phyloP scores from a whole-genome alignment of 1,284 basidiomycete genomes.

The Entoloma clypeatum region DNA sequence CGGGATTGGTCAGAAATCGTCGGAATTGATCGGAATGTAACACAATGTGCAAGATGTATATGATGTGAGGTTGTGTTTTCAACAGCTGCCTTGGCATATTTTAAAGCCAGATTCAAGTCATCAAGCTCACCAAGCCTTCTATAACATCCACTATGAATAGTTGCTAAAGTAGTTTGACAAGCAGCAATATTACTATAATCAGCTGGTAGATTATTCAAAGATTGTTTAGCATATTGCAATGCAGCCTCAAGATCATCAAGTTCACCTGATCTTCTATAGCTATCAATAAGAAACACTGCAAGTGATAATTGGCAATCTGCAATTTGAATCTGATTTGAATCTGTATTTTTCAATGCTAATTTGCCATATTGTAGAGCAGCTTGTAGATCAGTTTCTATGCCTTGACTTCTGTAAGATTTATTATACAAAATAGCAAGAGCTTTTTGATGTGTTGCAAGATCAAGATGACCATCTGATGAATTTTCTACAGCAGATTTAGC shows the following conservation, averaged over 20 bases:
- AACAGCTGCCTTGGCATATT: background rate
- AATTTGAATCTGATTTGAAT: slow-evolving; percentile 1
- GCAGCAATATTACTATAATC: background rate
- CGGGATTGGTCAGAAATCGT: no score
- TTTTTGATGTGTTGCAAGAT: slow-evolving; percentile 1
- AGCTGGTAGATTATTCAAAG: background rate
- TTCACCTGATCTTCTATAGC: background rate
- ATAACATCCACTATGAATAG: slow-evolving; percentile 1
- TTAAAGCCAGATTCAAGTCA: background rate
- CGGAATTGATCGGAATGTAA: no score
- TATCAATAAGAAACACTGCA: background rate
- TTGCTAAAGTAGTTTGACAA: slow-evolving; percentile 1
- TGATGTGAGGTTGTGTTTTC: background rate
- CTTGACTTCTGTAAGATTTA: background rate
- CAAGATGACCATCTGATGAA: slow-evolving; percentile 6
- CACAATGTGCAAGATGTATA: background rate
- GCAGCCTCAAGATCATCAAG: slow-evolving; percentile 5
- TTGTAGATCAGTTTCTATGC: slow-evolving; percentile 7
- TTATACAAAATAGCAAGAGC: slow-evolving; percentile 1
- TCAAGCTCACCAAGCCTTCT: no score
- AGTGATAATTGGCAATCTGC: background rate
- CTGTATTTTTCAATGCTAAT: slow-evolving; percentile 4
- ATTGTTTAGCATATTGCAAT: background rate
- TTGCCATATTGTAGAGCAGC: slow-evolving; percentile 4
- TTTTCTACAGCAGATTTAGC: slow-evolving; percentile 1